Conservation (phyloP, 352 stramenopile genomes). For the Pythium guiyangense region DNA sequence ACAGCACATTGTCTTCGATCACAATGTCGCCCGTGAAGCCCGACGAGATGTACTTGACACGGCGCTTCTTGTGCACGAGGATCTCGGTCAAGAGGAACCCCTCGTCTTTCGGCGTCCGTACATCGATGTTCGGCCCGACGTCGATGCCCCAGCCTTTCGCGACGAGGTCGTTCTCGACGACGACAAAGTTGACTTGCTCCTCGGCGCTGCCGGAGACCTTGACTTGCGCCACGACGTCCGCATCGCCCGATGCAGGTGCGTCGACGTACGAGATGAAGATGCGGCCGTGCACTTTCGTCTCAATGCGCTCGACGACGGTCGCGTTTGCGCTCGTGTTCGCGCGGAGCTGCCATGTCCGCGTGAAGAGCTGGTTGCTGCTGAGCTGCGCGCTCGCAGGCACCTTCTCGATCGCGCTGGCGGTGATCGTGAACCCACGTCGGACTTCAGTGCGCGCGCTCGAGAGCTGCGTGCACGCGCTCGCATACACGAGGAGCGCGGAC, state of each 20-base stretch:
- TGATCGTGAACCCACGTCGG: neutral
- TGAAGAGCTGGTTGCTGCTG: neutral
- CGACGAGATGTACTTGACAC: neutral
- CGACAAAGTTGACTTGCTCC: neutral
- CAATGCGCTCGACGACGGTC: neutral
- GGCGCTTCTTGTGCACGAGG: neutral
- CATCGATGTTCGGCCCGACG: neutral
- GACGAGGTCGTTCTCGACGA: neutral
- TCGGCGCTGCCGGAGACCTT: neutral
- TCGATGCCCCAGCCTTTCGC: neutral
- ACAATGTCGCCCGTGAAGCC: neutral
- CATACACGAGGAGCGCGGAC: no score
- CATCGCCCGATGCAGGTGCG: conserved; percentile 16
- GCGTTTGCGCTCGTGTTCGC: neutral
- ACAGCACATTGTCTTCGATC: neutral
- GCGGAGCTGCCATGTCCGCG: neutral
- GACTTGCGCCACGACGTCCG: neutral
- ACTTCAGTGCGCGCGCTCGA: no score
- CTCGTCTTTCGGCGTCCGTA: neutral
- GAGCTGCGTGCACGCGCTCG: no score
- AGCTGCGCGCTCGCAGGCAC: neutral
- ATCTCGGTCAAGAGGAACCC: neutral
- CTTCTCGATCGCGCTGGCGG: neutral
- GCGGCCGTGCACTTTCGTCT: neutral
- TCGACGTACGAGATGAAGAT: neutral